phyloP scores from a whole-genome alignment of 768 basidiomycete genomes.

The Suillus hirtellus region DNA sequence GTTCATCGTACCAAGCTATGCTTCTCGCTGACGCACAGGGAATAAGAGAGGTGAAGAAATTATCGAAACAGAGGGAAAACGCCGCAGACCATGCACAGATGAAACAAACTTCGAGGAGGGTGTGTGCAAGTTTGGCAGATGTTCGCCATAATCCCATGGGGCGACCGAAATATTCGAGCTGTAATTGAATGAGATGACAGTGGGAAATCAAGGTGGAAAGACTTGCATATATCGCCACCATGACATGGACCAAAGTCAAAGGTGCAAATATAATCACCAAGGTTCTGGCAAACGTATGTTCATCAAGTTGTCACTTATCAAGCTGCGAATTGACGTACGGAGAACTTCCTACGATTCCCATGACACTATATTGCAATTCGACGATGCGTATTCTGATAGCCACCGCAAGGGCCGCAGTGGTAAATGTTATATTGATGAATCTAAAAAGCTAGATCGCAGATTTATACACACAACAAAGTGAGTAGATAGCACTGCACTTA shows the following conservation, averaged over 20 bases:
- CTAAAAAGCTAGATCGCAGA: constrained; percentile 65
- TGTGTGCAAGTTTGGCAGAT: constrained; percentile 82
- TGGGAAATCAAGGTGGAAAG: constrained; percentile 7
- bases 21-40: constrained; percentile 65
- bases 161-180: constrained; percentile 92
- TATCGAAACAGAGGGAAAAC: constrained; percentile 86
- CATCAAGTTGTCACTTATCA: neutral
- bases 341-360: constrained; percentile 81
- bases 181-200: constrained; percentile 21
- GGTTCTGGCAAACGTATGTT: constrained; percentile 43
- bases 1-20: constrained; percentile 73
- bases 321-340: constrained; percentile 48
- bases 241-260: constrained; percentile 80
- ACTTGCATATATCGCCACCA: constrained; percentile 82
- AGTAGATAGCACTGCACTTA: constrained; percentile 34
- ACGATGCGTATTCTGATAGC: constrained; percentile 71
- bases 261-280: constrained; percentile 87
- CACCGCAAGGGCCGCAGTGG: constrained; percentile 73
- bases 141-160: constrained; percentile 93
- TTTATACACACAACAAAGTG: constrained; percentile 15
- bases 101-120: constrained; percentile 84
- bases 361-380: constrained; percentile 50
- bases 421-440: constrained; percentile 81
- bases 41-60: constrained; percentile 85
- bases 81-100: constrained; percentile 94